Conservation (phyloP, 441 rosid species). For the Euphorbia schlechtendalii region DNA sequence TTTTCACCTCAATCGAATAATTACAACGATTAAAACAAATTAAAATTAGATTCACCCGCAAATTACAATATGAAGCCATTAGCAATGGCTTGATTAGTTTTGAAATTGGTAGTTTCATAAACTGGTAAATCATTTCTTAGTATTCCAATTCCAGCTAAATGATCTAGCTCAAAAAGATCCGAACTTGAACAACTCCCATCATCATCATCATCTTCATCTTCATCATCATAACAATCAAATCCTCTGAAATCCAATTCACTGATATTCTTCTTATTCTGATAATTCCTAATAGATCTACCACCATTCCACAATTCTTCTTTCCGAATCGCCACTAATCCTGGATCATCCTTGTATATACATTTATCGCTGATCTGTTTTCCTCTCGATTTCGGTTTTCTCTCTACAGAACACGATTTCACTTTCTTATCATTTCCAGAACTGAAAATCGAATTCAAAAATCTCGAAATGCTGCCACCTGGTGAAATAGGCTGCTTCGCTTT, state of each 20-base stretch:
- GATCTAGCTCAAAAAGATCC: constrained; percentile 82
- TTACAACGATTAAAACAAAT: constrained; percentile 19
- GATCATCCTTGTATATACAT: constrained; percentile 36
- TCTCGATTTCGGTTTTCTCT: constrained; percentile 38
- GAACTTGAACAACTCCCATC: constrained; percentile 72
- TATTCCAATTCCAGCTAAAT: constrained; percentile 48
- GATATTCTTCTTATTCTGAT: constrained; percentile 20
- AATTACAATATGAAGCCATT: constrained; percentile 50
- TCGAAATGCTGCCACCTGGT: constrained; percentile 58
- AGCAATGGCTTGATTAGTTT: constrained; percentile 62
- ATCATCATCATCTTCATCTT: constrained; percentile 48
- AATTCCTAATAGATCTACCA: constrained; percentile 19
- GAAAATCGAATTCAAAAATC: constrained; percentile 64
- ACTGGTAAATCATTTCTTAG: constrained; percentile 70
- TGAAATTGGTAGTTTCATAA: constrained; percentile 69
- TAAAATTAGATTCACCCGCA: too few relatives aligned
- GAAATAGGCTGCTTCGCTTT: constrained; percentile 68
- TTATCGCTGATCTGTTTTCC: constrained; percentile 26
- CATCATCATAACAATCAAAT: constrained; percentile 6
- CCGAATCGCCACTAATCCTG: constrained; percentile 27
- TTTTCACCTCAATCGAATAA: constrained; percentile 21
- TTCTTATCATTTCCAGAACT: constrained; percentile 60
- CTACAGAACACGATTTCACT: constrained; percentile 56
- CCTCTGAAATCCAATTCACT: constrained; percentile 32
- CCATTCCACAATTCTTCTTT: not conserved